A percentile compares a stretch with the other conserved stretches of the same genome.
These are phyloP conservation scores for Inga oerstediana DNA, from an alignment of 306 rosid genomes.

Conservation along the genomic window DNA sequence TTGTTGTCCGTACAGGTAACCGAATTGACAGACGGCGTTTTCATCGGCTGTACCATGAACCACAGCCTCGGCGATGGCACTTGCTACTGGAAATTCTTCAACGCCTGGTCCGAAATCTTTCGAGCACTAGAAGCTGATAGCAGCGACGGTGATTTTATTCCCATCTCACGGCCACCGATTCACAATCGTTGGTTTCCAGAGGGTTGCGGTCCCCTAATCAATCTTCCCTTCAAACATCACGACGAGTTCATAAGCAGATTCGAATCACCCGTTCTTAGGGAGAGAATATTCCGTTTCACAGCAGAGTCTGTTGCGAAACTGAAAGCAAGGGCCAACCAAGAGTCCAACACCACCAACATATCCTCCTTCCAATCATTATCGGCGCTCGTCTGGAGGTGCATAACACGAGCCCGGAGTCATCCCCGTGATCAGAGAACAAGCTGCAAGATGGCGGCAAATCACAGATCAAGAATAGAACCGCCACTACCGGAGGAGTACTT, in stretches of 20 bases:
- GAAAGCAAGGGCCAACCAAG: conserved; percentile 61
- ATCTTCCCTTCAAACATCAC: conserved; percentile 52
- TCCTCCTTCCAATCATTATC: conserved; percentile 66
- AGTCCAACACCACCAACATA: conserved; percentile 37
- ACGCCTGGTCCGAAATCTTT: conserved; percentile 63
- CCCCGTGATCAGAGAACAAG: conserved; percentile 23
- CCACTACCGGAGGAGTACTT: conserved; percentile 49
- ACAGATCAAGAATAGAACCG: conserved; percentile 57
- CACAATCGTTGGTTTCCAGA: conserved; percentile 47
- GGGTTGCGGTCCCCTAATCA: conserved; percentile 38
- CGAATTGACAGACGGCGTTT: conserved; percentile 60
- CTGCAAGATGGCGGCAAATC: conserved; percentile 47
- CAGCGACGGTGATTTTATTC: neutral
- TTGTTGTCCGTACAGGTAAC: conserved; percentile 62
- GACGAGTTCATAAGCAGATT: conserved; percentile 50
- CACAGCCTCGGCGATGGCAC: conserved; percentile 59
- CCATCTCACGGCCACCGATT: neutral
- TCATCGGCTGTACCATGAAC: conserved; percentile 69
- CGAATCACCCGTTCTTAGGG: conserved; percentile 47
- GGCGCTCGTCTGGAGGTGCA: conserved; percentile 58
- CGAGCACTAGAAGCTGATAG: conserved; percentile 22
- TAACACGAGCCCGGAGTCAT: conserved; percentile 46
- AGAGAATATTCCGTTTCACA: conserved; percentile 62
- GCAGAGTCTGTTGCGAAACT: conserved; percentile 56
- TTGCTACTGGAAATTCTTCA: conserved; percentile 67